Evolutionary conservation across 257 asterid genomes (phyloP).

Genomic region (Solanum corneliomulleri): DNA sequence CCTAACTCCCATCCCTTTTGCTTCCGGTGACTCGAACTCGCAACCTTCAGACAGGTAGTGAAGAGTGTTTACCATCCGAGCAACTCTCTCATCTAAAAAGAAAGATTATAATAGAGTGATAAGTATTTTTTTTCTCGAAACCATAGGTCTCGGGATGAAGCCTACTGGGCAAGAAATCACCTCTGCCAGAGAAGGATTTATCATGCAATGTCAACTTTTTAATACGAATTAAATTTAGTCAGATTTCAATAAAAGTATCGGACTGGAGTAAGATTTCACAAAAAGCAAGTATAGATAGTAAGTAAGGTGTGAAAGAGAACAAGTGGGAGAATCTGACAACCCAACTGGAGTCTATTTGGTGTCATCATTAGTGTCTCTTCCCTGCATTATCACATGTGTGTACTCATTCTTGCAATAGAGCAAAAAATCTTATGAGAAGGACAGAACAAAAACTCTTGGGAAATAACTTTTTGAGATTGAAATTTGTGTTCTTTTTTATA

Average conservation of each 20-base stretch:
- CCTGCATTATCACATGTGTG: background rate
- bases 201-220: rapidly evolving
- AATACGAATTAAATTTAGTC: background rate
- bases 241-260: rapidly evolving
- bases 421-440: background rate
- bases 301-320: background rate
- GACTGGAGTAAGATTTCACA: background rate
- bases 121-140: too few relatives aligned
- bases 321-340: slow-evolving; percentile 1
- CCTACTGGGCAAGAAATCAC: background rate
- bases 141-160: background rate
- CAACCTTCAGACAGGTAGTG: too few relatives aligned
- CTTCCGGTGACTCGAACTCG: too few relatives aligned
- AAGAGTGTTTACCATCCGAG: too few relatives aligned
- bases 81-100: too few relatives aligned
- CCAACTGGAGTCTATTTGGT: background rate
- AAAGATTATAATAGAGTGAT: too few relatives aligned
- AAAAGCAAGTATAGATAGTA: background rate
- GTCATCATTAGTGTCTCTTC: background rate
- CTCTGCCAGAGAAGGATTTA: background rate
- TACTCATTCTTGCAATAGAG: background rate
- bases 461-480: background rate
- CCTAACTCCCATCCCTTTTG: too few relatives aligned
- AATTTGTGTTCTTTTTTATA: background rate
- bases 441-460: background rate